Evolutionary conservation across 352 stramenopile species (phyloP).

Genomic region (Phytophthora brassicae): DNA sequence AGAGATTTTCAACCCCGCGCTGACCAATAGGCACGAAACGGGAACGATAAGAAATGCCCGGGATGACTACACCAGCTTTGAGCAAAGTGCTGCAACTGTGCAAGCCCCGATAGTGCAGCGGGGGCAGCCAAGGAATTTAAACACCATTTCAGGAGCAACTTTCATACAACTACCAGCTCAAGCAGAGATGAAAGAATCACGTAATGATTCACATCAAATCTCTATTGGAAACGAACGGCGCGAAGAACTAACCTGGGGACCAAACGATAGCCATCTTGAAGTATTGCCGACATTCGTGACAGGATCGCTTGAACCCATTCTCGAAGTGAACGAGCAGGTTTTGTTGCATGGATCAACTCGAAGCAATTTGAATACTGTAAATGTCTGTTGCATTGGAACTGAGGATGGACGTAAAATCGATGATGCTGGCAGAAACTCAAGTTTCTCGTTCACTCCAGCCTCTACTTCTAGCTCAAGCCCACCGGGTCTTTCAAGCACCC

Average conservation of each 20-base stretch:
- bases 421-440: not conserved
- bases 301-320: constrained; percentile 23
- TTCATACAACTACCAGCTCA: not conserved
- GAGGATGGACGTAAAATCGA: not conserved
- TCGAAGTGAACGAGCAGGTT: constrained; percentile 19
- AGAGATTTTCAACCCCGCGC: not conserved
- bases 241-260: not conserved
- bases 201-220: not conserved
- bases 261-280: not conserved
- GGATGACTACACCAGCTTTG: constrained; percentile 6
- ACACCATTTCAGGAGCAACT: not conserved
- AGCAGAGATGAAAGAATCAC: not conserved
- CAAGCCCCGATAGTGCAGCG: not conserved
- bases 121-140: not conserved
- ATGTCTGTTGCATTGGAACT: not conserved
- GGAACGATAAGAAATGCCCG: not conserved
- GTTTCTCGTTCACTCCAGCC: not conserved
- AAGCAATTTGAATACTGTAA: not conserved
- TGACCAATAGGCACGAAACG: not conserved
- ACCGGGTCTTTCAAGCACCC: not conserved
- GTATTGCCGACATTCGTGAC: constrained; percentile 9
- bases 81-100: not conserved
- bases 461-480: not conserved
- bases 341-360: constrained; percentile 1
- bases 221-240: not conserved